Conservation (phyloP, 768 basidiomycete species). For the Hydnum rufescens region DNA sequence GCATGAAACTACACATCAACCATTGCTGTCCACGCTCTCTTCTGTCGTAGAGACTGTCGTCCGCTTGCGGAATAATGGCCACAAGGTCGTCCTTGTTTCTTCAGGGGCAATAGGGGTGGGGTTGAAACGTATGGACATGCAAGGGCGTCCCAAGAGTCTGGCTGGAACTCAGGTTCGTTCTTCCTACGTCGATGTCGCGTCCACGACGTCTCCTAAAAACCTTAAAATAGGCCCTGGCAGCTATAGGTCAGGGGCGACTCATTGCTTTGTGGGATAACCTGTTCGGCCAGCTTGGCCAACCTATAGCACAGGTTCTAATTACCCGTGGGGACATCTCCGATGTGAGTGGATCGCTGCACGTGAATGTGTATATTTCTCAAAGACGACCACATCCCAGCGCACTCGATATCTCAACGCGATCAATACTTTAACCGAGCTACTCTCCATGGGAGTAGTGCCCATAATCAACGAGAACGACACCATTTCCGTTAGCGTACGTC, state of each 20-base stretch:
- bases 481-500: conserved; percentile 78
- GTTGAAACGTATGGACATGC: conserved; percentile 72
- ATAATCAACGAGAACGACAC: conserved; percentile 99
- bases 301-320: conserved; percentile 85
- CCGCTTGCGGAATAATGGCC: conserved; percentile 53
- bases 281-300: conserved; percentile 82
- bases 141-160: conserved; percentile 60
- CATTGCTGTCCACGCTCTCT: conserved; percentile 77
- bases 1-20: conserved; percentile 81
- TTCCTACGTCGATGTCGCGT: background rate
- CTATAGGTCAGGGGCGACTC: conserved; percentile 88
- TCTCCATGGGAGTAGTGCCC: conserved; percentile 87
- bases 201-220: background rate
- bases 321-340: conserved; percentile 96
- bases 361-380: background rate
- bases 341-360: conserved; percentile 27
- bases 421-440: conserved; percentile 80
- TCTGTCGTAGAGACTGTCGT: conserved; percentile 83
- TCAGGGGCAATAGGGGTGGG: conserved; percentile 98
- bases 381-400: conserved; percentile 29
- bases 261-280: conserved; percentile 96
- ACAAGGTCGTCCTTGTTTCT: conserved; percentile 88
- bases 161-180: conserved; percentile 83
- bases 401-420: conserved; percentile 93
- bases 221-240: conserved; percentile 60